phyloP scores from a whole-genome alignment of 208 protist species.

The Angomonas ambiguus region DNA sequence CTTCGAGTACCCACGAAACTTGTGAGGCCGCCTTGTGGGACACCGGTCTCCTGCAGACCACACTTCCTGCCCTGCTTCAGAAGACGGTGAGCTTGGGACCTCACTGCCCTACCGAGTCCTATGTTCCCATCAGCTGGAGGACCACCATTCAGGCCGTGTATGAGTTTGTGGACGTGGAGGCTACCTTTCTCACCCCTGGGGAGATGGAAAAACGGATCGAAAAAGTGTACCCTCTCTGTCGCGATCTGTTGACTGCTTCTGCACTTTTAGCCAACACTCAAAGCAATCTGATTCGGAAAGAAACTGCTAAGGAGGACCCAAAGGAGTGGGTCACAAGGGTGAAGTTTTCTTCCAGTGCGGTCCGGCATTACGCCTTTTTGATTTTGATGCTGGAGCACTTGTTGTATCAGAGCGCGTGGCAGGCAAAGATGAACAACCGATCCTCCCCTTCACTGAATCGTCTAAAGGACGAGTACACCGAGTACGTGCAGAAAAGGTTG shows the following conservation, averaged over 20 bases:
- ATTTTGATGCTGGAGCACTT: conserved; percentile 70
- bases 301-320: not conserved
- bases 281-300: not conserved
- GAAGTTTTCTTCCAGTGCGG: conserved; percentile 44
- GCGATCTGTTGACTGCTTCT: not conserved
- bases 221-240: conserved; percentile 18
- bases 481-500: not conserved
- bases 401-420: conserved; percentile 46
- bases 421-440: conserved; percentile 15
- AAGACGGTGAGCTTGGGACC: conserved; percentile 5
- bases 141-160: conserved; percentile 6
- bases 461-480: not conserved
- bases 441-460: not conserved
- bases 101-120: conserved; percentile 5
- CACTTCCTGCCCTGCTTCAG: conserved; percentile 18
- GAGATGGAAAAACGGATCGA: not conserved
- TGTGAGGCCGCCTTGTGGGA: conserved; percentile 21
- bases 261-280: not conserved
- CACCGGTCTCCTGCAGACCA: conserved; percentile 17
- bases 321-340: conserved; percentile 12
- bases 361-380: conserved; percentile 56
- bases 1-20: not conserved
- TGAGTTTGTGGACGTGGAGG: not conserved
- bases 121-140: conserved; percentile 35
- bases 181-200: not conserved